These are phyloP conservation scores for Ceratocystiopsis sp. DNA, from an alignment of 2,329 filamentous ascomycete genomes.

Conservation along the genomic window DNA sequence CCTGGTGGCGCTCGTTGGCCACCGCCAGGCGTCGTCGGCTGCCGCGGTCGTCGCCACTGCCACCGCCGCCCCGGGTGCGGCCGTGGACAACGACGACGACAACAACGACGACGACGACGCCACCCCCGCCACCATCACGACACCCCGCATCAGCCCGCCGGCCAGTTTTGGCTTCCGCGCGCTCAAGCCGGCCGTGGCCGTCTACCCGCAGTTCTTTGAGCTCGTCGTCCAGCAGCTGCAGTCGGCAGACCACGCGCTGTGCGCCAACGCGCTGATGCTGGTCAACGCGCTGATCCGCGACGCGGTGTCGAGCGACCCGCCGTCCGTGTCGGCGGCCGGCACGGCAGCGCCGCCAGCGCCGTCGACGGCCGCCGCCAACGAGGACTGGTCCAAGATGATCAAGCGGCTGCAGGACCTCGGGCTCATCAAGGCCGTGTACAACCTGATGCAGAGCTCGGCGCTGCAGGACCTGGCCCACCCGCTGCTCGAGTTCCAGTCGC, in stretches of 20 bases:
- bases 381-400: constrained; percentile 92
- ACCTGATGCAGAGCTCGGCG: constrained; percentile 84
- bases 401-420: constrained; percentile 85
- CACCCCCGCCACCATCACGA: no score
- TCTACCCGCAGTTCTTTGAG: constrained; percentile 87
- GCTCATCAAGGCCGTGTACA: constrained; percentile 79
- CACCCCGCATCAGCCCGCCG: constrained; percentile 21
- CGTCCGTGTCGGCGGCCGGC: constrained; percentile 13
- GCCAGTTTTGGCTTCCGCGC: constrained; percentile 75
- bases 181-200: constrained; percentile 76
- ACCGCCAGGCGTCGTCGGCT: constrained; percentile 48
- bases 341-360: background rate
- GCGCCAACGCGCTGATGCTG: constrained; percentile 85
- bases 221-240: constrained; percentile 83
- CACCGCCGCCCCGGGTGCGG: constrained; percentile 22
- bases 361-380: constrained; percentile 19
- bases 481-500: constrained; percentile 77
- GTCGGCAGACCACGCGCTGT: constrained; percentile 86
- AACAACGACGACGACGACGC: background rate
- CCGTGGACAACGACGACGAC: constrained; percentile 4
- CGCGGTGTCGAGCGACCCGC: constrained; percentile 59
- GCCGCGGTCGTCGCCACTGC: constrained; percentile 7
- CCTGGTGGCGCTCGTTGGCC: constrained; percentile 78
- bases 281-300: constrained; percentile 93
- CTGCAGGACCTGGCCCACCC: constrained; percentile 82